Conservation (phyloP, 345 rosid species). For the Eucalyptus sideroxylon region DNA sequence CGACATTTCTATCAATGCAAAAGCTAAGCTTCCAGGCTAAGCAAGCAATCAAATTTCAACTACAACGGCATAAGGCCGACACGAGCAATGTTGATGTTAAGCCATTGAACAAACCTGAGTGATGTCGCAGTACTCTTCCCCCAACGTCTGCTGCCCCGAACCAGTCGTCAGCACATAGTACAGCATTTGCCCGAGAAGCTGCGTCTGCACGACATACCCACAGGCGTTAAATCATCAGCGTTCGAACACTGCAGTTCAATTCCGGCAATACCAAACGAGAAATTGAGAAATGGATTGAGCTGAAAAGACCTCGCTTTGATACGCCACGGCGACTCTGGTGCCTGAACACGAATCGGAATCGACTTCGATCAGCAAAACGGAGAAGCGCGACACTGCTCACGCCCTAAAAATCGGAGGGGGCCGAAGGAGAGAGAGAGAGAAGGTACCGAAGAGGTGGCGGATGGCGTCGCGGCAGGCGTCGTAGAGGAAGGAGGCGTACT, state of each 20-base stretch:
- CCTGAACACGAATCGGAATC: conserved; percentile 15
- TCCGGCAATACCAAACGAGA: not conserved
- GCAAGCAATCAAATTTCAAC: not conserved
- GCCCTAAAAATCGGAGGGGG: not conserved
- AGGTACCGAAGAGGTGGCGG: conserved; percentile 67
- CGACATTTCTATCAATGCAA: not conserved
- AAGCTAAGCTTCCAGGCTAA: not conserved
- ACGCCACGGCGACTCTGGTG: conserved; percentile 77
- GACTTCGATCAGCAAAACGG: not conserved
- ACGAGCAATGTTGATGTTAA: not conserved
- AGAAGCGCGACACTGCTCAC: not conserved
- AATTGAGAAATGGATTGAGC: not conserved
- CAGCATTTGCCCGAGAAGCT: conserved; percentile 84
- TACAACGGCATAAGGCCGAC: not conserved
- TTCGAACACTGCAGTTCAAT: not conserved
- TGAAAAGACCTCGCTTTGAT: conserved; percentile 71
- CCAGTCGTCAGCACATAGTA: conserved; percentile 88
- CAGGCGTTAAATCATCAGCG: not conserved
- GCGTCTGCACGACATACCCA: conserved; percentile 35
- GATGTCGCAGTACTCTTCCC: conserved; percentile 94
- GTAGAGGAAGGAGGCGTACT: conserved; percentile 80
- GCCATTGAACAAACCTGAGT: conserved; percentile 46
- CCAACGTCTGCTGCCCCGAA: conserved; percentile 90
- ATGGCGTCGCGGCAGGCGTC: conserved; percentile 95
- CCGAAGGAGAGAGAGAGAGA: not conserved